phyloP scores from a whole-genome alignment of 352 stramenopile species.

The Phytopythium kandeliae region DNA sequence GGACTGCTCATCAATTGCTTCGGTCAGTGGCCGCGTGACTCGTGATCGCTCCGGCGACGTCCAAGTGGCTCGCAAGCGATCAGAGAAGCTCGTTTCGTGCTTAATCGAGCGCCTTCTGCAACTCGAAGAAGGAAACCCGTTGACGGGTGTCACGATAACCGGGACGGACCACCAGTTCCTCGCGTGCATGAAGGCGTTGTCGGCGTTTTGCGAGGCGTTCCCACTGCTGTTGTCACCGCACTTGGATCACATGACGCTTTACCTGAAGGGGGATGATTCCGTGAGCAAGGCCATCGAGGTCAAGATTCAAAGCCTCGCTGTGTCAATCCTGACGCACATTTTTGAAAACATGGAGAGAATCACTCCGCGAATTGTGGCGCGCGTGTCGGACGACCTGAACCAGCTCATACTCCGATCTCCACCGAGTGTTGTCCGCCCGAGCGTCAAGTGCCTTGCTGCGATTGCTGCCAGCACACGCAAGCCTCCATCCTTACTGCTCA shows the following conservation, averaged over 20 bases:
- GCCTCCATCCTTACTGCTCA: conserved; percentile 35
- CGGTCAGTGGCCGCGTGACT: conserved; percentile 10
- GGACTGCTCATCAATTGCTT: conserved; percentile 10
- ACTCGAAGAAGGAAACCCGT: conserved; percentile 58
- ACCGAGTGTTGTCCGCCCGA: conserved; percentile 80
- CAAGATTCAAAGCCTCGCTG: conserved; percentile 53
- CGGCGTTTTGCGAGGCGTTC: conserved; percentile 65
- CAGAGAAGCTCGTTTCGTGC: conserved; percentile 57
- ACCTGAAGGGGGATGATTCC: conserved; percentile 58
- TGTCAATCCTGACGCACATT: conserved; percentile 62
- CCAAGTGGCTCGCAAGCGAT: conserved; percentile 39
- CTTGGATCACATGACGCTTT: conserved; percentile 67
- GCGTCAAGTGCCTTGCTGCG: conserved; percentile 65
- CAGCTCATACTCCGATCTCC: conserved; percentile 49
- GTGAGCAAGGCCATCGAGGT: conserved; percentile 42
- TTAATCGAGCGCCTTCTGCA: conserved; percentile 62
- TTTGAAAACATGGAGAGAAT: conserved; percentile 46
- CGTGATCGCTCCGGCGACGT: conserved; percentile 48
- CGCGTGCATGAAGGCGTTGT: conserved; percentile 71
- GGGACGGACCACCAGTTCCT: conserved; percentile 60
- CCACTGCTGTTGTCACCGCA: conserved; percentile 50
- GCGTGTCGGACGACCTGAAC: conserved; percentile 61
- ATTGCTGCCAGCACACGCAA: conserved; percentile 41
- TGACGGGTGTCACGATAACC: conserved; percentile 50
- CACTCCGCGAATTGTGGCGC: conserved; percentile 28